phyloP scores from a whole-genome alignment of 2,329 filamentous ascomycete species.

The Tolypocladium amazonense region DNA sequence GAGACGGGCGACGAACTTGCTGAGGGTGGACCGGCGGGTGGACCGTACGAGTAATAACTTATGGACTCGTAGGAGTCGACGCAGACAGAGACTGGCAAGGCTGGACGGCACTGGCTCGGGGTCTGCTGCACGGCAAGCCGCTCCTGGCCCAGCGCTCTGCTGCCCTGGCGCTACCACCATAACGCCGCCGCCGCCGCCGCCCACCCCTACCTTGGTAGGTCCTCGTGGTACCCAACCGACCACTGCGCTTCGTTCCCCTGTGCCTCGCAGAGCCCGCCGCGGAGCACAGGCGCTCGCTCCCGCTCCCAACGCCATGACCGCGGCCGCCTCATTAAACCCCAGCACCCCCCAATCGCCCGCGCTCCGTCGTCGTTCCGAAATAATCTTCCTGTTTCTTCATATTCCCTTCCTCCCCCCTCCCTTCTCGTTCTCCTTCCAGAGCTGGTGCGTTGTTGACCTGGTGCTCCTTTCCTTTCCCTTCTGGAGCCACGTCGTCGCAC shows the following conservation, averaged over 20 bases:
- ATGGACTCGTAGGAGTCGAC: background rate
- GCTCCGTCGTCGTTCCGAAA: slow-evolving; percentile 16
- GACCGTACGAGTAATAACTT: background rate
- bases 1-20: no score
- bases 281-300: slow-evolving; percentile 3
- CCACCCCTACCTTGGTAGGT: background rate
- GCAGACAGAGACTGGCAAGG: background rate
- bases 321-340: slow-evolving; percentile 20
- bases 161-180: background rate
- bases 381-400: slow-evolving; percentile 19
- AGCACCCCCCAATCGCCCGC: slow-evolving; percentile 15
- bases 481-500: slow-evolving; percentile 11
- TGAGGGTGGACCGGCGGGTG: background rate
- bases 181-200: background rate
- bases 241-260: background rate
- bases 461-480: slow-evolving; percentile 20
- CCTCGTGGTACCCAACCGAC: background rate
- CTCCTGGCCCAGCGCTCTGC: background rate
- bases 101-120: background rate
- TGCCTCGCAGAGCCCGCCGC: background rate
- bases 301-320: slow-evolving; percentile 13
- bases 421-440: slow-evolving; percentile 1
- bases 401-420: slow-evolving; percentile 13
- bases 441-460: slow-evolving; percentile 8
- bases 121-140: background rate